Evolutionary conservation across 148 eudicot genomes (phyloP).

Genomic region (Cornus controversa): DNA sequence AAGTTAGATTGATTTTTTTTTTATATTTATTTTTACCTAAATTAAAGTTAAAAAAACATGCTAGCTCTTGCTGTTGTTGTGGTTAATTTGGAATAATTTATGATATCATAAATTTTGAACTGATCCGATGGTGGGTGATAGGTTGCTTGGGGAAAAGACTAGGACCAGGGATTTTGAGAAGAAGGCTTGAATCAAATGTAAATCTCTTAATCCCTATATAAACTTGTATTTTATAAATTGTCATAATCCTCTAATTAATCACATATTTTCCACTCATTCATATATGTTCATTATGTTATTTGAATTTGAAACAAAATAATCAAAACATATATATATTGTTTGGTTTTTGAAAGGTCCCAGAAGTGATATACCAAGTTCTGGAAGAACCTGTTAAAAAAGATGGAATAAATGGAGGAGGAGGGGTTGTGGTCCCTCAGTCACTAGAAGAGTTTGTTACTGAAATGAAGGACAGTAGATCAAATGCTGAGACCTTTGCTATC

Average conservation of each 20-base stretch:
- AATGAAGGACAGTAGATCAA: slow-evolving; percentile 54
- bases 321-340: neutral
- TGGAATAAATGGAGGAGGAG: slow-evolving; percentile 37
- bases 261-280: too few relatives aligned
- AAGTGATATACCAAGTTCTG: slow-evolving; percentile 76
- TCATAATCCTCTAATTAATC: slow-evolving; percentile 6
- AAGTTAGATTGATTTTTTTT: too few relatives aligned
- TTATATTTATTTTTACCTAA: too few relatives aligned
- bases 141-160: slow-evolving; percentile 85
- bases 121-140: slow-evolving; percentile 21
- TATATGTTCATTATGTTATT: too few relatives aligned
- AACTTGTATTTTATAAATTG: neutral
- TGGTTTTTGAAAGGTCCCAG: slow-evolving; percentile 62
- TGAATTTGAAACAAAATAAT: neutral
- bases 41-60: neutral
- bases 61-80: neutral
- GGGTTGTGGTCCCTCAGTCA: slow-evolving; percentile 56
- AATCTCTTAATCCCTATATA: slow-evolving; percentile 6
- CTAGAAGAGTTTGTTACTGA: slow-evolving; percentile 68
- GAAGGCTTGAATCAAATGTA: slow-evolving; percentile 52
- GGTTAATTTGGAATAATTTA: neutral
- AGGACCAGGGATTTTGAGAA: slow-evolving; percentile 69
- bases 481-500: slow-evolving; percentile 75
- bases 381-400: slow-evolving; percentile 52
- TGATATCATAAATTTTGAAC: neutral